Percentiles rank a stretch among this genome's conserved stretches.
Evolutionary conservation across 2,329 filamentous ascomycete genomes (phyloP).

Genomic region (Trichophyton benhamiae): DNA sequence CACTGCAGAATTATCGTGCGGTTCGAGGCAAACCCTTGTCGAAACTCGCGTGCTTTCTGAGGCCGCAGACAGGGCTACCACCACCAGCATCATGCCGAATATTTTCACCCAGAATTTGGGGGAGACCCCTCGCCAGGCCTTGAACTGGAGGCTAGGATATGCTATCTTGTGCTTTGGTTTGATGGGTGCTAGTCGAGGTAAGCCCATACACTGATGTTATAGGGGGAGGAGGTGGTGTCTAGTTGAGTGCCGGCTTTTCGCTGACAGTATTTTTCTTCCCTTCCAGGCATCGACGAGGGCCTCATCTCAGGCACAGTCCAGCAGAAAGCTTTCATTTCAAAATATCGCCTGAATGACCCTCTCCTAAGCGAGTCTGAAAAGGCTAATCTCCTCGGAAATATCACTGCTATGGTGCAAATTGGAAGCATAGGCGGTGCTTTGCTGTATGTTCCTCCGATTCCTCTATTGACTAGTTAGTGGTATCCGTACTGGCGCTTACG

Average conservation of each 20-base stretch:
- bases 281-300: slow-evolving; percentile 54
- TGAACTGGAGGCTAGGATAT: slow-evolving; percentile 72
- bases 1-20: too few species aligned
- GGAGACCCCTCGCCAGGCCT: slow-evolving; percentile 55
- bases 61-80: background rate
- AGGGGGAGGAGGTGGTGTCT: background rate
- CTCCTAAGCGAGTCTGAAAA: slow-evolving; percentile 41
- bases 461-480: background rate
- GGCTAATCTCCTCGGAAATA: slow-evolving; percentile 62
- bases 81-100: slow-evolving; percentile 45
- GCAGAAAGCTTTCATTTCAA: slow-evolving; percentile 50
- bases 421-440: slow-evolving; percentile 61
- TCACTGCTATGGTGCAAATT: slow-evolving; percentile 71
- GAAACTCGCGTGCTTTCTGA: too few species aligned
- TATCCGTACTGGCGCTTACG: background rate
- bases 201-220: background rate
- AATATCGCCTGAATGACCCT: slow-evolving; percentile 41
- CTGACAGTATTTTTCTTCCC: background rate
- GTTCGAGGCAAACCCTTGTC: too few species aligned
- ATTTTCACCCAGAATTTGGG: slow-evolving; percentile 51
- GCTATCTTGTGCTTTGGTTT: slow-evolving; percentile 62
- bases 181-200: slow-evolving; percentile 61
- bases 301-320: slow-evolving; percentile 61
- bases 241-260: background rate
- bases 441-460: slow-evolving; percentile 30